A percentile compares a stretch with the other conserved stretches of the same genome.
Evolutionary conservation across 768 basidiomycete species (phyloP).

Genomic region (Kwoniella botswanensis): DNA sequence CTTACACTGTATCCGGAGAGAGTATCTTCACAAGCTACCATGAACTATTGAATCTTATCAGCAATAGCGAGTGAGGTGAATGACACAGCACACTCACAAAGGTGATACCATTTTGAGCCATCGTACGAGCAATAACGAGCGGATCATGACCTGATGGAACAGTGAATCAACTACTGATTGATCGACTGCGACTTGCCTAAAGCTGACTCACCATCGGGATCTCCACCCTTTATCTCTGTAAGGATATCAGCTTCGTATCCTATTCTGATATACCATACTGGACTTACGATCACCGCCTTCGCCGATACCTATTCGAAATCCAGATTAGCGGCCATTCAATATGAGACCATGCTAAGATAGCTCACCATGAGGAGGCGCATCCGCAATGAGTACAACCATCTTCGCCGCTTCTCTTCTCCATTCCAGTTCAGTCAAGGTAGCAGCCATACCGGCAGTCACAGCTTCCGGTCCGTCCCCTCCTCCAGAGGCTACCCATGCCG

Average conservation of each 20-base stretch:
- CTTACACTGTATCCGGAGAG: slow-evolving; percentile 54
- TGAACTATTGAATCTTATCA: slow-evolving; percentile 68
- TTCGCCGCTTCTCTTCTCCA: slow-evolving; percentile 88
- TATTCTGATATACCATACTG: background rate
- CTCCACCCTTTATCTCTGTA: slow-evolving; percentile 87
- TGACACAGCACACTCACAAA: slow-evolving; percentile 64
- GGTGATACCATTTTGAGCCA: slow-evolving; percentile 90
- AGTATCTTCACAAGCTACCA: slow-evolving; percentile 94
- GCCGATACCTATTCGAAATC: slow-evolving; percentile 65
- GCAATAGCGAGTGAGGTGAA: background rate
- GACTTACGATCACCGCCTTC: slow-evolving; percentile 88
- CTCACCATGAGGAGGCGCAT: slow-evolving; percentile 91
- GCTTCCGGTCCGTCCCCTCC: slow-evolving; percentile 88
- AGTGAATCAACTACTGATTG: slow-evolving; percentile 1
- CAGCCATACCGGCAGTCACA: slow-evolving; percentile 88
- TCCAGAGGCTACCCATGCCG: slow-evolving; percentile 43
- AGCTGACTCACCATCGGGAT: slow-evolving; percentile 70
- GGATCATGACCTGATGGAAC: slow-evolving; percentile 71
- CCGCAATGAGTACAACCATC: slow-evolving; percentile 96
- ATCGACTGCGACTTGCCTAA: background rate
- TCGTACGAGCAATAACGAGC: slow-evolving; percentile 77
- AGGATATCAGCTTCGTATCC: slow-evolving; percentile 18
- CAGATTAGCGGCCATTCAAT: no score
- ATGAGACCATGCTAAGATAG: background rate
- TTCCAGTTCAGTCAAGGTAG: slow-evolving; percentile 78